Conservation (phyloP, 2,329 filamentous ascomycete genomes). For the Cladosporium cucumerinum region DNA sequence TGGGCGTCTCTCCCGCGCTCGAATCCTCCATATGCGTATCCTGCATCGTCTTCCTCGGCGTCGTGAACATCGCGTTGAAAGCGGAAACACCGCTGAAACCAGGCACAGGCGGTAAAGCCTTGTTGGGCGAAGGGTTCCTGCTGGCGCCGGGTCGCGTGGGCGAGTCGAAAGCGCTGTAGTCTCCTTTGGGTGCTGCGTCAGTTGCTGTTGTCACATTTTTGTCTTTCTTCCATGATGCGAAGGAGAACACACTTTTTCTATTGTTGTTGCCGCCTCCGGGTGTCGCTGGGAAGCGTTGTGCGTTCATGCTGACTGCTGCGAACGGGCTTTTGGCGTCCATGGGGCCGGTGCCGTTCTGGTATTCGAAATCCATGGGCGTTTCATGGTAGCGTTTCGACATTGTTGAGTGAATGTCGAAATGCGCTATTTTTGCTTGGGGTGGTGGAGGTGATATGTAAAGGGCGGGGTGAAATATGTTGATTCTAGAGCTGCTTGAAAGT, state of each 20-base stretch:
- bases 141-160: constrained; percentile 33
- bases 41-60: constrained; percentile 36
- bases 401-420: neutral
- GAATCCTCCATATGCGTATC: constrained; percentile 40
- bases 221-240: constrained; percentile 5
- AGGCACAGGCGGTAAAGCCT: constrained; percentile 40
- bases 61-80: constrained; percentile 36
- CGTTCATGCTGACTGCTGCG: constrained; percentile 36
- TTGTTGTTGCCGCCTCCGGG: constrained; percentile 6
- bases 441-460: neutral
- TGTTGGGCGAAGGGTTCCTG: constrained; percentile 32
- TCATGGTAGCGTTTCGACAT: constrained; percentile 40
- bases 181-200: constrained; percentile 13
- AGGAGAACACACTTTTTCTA: constrained; percentile 33
- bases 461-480: constrained; percentile 10
- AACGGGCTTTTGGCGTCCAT: constrained; percentile 49
- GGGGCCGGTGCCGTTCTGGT: constrained; percentile 45
- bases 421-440: neutral
- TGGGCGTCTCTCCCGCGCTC: constrained; percentile 49
- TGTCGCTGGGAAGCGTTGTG: constrained; percentile 29
- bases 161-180: constrained; percentile 40
- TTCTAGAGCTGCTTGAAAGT: constrained; percentile 3
- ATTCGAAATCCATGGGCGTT: constrained; percentile 55
- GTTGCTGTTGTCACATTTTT: neutral
- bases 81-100: constrained; percentile 11